Evolutionary conservation across 148 eudicot genomes (phyloP).

Genomic region (Dysphania ambrosioides): DNA sequence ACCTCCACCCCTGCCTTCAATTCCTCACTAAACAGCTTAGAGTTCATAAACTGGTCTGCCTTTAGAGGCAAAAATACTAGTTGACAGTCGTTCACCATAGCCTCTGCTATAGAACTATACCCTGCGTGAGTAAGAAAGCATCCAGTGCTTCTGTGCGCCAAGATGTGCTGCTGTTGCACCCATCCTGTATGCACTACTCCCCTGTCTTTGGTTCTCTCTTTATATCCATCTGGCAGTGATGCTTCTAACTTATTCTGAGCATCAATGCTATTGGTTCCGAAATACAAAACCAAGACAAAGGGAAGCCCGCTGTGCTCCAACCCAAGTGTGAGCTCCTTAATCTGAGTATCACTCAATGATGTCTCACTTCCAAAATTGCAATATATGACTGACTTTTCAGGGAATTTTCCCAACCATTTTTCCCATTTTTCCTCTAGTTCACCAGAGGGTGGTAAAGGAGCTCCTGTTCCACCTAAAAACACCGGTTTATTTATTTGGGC

Average conservation of each 20-base stretch:
- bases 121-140: conserved; percentile 49
- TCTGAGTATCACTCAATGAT: conserved; percentile 37
- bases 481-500: conserved; percentile 35
- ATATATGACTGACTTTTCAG: conserved; percentile 38
- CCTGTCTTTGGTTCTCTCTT: conserved; percentile 33
- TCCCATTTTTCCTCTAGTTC: conserved; percentile 34
- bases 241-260: conserved; percentile 26
- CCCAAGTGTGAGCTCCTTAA: conserved; percentile 42
- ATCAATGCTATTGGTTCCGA: conserved; percentile 16
- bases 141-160: conserved; percentile 47
- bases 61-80: conserved; percentile 42
- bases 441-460: conserved; percentile 30
- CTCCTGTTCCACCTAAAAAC: conserved; percentile 32
- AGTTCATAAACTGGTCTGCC: conserved; percentile 48
- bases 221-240: conserved; percentile 39
- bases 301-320: conserved; percentile 43
- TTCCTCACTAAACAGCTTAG: conserved; percentile 36
- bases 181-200: conserved; percentile 46
- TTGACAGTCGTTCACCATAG: conserved; percentile 45
- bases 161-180: conserved; percentile 52
- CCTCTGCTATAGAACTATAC: conserved; percentile 51
- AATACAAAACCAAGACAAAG: conserved; percentile 47
- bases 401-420: conserved; percentile 30
- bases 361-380: conserved; percentile 52
- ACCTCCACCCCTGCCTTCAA: conserved; percentile 49